phyloP scores from a whole-genome alignment of 2,329 filamentous ascomycete species.

The Chrysoporthe deuterocubensis region DNA sequence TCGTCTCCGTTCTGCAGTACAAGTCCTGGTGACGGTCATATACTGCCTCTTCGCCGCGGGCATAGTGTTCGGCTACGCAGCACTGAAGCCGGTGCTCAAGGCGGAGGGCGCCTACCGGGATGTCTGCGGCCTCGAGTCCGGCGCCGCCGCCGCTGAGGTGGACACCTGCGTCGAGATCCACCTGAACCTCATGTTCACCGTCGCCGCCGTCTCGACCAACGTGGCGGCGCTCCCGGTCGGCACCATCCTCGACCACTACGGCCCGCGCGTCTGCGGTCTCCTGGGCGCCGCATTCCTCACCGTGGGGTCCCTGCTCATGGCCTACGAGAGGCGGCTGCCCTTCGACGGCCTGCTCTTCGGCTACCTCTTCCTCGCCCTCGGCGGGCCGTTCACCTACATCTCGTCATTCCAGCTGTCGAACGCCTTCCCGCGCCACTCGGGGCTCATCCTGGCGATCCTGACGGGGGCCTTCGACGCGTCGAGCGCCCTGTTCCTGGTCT shows the following conservation, averaged over 20 bases:
- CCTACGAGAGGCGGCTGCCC: constrained; percentile 64
- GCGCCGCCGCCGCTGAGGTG: constrained; percentile 31
- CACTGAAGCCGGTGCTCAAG: constrained; percentile 80
- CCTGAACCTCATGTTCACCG: constrained; percentile 91
- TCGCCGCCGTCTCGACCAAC: constrained; percentile 86
- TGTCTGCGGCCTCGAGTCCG: constrained; percentile 49
- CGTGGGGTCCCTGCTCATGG: constrained; percentile 73
- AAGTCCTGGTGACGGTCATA: constrained; percentile 43
- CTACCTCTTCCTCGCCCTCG: constrained; percentile 76
- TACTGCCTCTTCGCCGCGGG: constrained; percentile 68
- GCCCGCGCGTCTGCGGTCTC: constrained; percentile 76
- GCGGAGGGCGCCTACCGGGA: constrained; percentile 72
- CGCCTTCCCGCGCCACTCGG: constrained; percentile 76
- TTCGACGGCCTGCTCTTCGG: constrained; percentile 78
- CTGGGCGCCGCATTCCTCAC: constrained; percentile 71
- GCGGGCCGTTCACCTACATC: constrained; percentile 82
- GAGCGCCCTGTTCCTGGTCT: constrained; percentile 76
- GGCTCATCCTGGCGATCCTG: constrained; percentile 77
- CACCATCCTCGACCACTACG: constrained; percentile 80
- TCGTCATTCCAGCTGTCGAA: constrained; percentile 85
- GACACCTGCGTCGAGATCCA: constrained; percentile 59
- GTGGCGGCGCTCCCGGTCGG: constrained; percentile 85
- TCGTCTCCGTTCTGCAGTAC: constrained; percentile 36
- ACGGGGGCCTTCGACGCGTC: constrained; percentile 86
- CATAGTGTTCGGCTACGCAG: constrained; percentile 82